Percentiles rank a stretch among this genome's conserved stretches.
phyloP scores from a whole-genome alignment of 495 filamentous ascomycete species.

The Daldinia grandis region DNA sequence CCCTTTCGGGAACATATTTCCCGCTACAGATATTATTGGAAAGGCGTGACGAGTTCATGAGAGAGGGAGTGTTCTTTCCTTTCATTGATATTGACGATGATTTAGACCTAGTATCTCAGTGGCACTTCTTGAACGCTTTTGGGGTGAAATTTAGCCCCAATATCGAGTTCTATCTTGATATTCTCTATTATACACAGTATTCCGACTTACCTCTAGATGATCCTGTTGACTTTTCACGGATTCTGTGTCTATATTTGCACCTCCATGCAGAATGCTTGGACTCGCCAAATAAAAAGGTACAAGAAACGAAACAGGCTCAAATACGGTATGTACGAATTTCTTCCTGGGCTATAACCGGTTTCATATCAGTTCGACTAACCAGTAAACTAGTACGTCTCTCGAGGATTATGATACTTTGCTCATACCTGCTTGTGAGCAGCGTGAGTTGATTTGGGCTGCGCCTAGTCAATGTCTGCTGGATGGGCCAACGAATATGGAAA shows the following conservation, averaged over 20 bases:
- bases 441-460: neutral
- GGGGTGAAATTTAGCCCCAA: neutral
- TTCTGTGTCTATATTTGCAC: conserved; percentile 21
- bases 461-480: conserved; percentile 16
- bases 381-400: neutral
- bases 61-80: conserved; percentile 39
- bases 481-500: conserved; percentile 21
- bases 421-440: neutral
- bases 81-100: conserved; percentile 26
- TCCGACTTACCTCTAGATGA: no score
- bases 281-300: neutral
- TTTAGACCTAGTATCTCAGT: neutral
- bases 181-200: conserved; percentile 3
- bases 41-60: conserved; percentile 26
- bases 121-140: neutral
- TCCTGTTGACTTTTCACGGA: conserved; percentile 2
- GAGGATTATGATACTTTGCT: neutral
- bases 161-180: conserved; percentile 28
- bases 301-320: neutral
- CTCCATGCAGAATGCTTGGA: conserved; percentile 21
- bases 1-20: conserved; percentile 34
- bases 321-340: conserved; percentile 15
- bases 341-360: neutral
- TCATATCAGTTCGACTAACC: neutral
- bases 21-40: conserved; percentile 20